A percentile compares a stretch with the other conserved stretches of the same genome.
phyloP scores from a whole-genome alignment of 2,329 filamentous ascomycete genomes.

The Torrubiella hemipterigena region DNA sequence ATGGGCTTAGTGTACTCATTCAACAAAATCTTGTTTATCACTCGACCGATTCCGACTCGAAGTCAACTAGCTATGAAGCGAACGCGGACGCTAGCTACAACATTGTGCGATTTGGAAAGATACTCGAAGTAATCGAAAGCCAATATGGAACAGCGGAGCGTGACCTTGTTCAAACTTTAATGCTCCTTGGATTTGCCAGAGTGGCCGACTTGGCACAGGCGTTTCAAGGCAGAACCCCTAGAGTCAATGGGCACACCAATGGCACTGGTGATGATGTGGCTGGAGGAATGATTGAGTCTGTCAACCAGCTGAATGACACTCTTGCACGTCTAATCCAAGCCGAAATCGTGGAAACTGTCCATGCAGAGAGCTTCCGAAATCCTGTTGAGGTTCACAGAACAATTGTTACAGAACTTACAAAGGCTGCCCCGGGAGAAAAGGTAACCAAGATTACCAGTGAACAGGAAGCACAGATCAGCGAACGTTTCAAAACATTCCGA shows the following conservation, averaged over 20 bases:
- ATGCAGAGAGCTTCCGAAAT: constrained; percentile 42
- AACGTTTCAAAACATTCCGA: constrained; percentile 40
- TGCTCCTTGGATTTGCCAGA: constrained; percentile 67
- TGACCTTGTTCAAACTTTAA: constrained; percentile 60
- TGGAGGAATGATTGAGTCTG: constrained; percentile 28
- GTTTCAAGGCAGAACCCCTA: constrained; percentile 31
- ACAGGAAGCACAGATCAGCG: constrained; percentile 42
- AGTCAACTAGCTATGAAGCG: constrained; percentile 68
- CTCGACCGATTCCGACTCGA: constrained; percentile 49
- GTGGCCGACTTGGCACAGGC: constrained; percentile 58
- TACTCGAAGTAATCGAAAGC: constrained; percentile 62
- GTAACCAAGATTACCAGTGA: constrained; percentile 52
- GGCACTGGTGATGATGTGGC: constrained; percentile 15
- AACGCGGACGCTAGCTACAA: constrained; percentile 72
- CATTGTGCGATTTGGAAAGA: constrained; percentile 69
- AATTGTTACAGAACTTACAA: constrained; percentile 51
- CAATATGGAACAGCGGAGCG: constrained; percentile 65
- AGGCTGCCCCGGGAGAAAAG: constrained; percentile 29
- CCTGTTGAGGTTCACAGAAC: constrained; percentile 48
- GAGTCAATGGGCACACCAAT: constrained; percentile 13
- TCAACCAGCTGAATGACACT: constrained; percentile 35
- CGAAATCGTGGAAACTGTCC: constrained; percentile 57
- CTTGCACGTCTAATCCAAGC: constrained; percentile 45
- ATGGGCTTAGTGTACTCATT: constrained; percentile 72
- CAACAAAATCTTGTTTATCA: constrained; percentile 82